Evolutionary conservation across 768 basidiomycete genomes (phyloP), one percentile per base, ranked within the genome.

Genomic region (Dendrothele bispora): DNA sequence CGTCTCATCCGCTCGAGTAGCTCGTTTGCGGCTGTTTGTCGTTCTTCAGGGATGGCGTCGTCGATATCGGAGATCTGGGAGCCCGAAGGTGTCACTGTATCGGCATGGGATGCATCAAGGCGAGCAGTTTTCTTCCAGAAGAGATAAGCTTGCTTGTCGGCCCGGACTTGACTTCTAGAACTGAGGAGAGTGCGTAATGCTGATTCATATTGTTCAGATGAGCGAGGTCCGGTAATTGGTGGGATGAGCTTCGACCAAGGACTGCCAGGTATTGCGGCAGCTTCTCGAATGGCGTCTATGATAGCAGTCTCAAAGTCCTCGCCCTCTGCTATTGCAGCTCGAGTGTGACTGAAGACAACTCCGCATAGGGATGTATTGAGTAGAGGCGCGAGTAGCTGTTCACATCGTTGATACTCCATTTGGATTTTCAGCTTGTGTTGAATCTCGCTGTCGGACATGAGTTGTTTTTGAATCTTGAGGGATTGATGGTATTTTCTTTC

Each of bases 71-170:
- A 51, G 28, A 54, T 41, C 17, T 38, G 48, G 17, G 53, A 55
- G 2, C 25, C 26, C 20, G 53, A 55, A 5, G 53, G 53, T 5
- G 53, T 55, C 21, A 55, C 36, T 5, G 46, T 37, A 41, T 41
- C 22, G 6, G 20, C 17, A 24, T 51, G 39, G 18, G 27, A 25
- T 12, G 30, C 42, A 14, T 48, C 41, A 37, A 59, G 57, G 36
- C 57, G 56, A 22, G 65, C 67, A 24, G 64, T 57, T 4, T 48
- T 60, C 55, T 69, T 69, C 69, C 67, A 69, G 28, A 68, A 70
- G 34, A 56, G 66, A 43, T 58, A 52, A 17, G 28, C 53, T 37
- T 69, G 70, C 57, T 59, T 64, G 43, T 58, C 55, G 15, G 53
- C 49, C 18, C 58, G 59, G 30, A 64, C 54, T 36, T 69, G 61